Percentiles rank a stretch among this genome's conserved stretches.
Evolutionary conservation across 1,139 yeast species (phyloP).

Genomic region (Blastobotrys aristatus): DNA sequence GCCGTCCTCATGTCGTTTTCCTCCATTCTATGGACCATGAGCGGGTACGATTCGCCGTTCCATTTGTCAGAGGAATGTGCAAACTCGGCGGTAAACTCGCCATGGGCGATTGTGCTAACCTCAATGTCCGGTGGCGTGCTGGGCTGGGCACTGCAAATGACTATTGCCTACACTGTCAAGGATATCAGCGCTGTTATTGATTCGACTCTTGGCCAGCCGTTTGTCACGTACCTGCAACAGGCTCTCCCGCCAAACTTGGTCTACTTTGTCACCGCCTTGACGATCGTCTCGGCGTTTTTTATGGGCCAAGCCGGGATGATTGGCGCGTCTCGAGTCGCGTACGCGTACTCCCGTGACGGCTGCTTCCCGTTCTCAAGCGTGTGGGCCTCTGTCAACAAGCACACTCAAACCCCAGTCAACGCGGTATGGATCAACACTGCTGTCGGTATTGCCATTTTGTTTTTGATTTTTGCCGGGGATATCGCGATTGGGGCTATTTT

Average conservation of each 20-base stretch:
- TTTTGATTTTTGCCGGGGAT: constrained; percentile 62
- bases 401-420: constrained; percentile 61
- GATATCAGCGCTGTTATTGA: constrained; percentile 48
- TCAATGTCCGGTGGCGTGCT: constrained; percentile 56
- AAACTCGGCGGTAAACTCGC: constrained; percentile 61
- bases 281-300: constrained; percentile 54
- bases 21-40: constrained; percentile 72
- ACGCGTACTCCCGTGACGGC: constrained; percentile 66
- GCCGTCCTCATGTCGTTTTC: constrained; percentile 56
- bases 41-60: constrained; percentile 72
- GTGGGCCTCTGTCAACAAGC: constrained; percentile 50
- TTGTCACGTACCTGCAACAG: constrained; percentile 54
- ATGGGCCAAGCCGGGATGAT: constrained; percentile 71
- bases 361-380: constrained; percentile 56
- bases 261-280: constrained; percentile 53
- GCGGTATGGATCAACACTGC: constrained; percentile 64
- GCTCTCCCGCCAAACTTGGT: constrained; percentile 44
- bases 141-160: constrained; percentile 60
- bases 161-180: constrained; percentile 60
- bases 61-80: constrained; percentile 69
- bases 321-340: constrained; percentile 66
- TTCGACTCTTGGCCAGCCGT: constrained; percentile 61
- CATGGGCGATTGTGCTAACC: constrained; percentile 62
- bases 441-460: constrained; percentile 52
- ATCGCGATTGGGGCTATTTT: constrained; percentile 70